Conservation (phyloP, 2,329 filamentous ascomycete species). For the Exophiala lecanii-corni region DNA sequence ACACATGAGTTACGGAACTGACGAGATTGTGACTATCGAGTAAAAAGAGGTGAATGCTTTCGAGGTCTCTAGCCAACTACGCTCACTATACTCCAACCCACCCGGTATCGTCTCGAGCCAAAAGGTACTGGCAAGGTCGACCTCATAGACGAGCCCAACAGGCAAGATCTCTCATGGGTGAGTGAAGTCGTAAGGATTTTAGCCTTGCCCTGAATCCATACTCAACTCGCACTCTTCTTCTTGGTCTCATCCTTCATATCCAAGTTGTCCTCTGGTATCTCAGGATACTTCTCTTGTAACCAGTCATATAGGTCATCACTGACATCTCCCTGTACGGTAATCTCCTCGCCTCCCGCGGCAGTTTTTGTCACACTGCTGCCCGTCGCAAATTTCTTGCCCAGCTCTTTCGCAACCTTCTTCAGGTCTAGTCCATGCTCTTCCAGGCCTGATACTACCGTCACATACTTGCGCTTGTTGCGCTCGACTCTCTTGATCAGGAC, state of each 20-base stretch:
- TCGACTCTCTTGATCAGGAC: constrained; percentile 94
- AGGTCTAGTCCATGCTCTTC: constrained; percentile 88
- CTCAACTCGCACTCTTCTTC: constrained; percentile 50
- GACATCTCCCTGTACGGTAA: constrained; percentile 95
- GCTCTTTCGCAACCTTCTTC: constrained; percentile 94
- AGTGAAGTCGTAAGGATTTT: too few relatives aligned
- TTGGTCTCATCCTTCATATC: constrained; percentile 97
- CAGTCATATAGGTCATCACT: constrained; percentile 93
- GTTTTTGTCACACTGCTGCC: constrained; percentile 89
- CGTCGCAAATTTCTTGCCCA: constrained; percentile 98
- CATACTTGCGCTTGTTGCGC: constrained; percentile 95
- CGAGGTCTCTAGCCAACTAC: too few relatives aligned
- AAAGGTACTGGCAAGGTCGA: too few relatives aligned
- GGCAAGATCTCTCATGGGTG: too few relatives aligned
- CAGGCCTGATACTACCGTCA: constrained; percentile 85
- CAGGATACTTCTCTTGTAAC: constrained; percentile 74
- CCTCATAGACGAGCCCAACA: too few relatives aligned
- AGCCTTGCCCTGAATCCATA: too few relatives aligned
- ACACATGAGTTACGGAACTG: too few relatives aligned
- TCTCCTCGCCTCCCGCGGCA: constrained; percentile 82
- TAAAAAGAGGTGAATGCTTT: too few relatives aligned
- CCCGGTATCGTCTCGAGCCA: too few relatives aligned
- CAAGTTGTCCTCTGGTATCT: constrained; percentile 90
- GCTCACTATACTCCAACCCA: too few relatives aligned
- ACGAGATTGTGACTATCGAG: too few relatives aligned